phyloP scores from a whole-genome alignment of 1,139 yeast species.

The Protomyces macrosporus region DNA sequence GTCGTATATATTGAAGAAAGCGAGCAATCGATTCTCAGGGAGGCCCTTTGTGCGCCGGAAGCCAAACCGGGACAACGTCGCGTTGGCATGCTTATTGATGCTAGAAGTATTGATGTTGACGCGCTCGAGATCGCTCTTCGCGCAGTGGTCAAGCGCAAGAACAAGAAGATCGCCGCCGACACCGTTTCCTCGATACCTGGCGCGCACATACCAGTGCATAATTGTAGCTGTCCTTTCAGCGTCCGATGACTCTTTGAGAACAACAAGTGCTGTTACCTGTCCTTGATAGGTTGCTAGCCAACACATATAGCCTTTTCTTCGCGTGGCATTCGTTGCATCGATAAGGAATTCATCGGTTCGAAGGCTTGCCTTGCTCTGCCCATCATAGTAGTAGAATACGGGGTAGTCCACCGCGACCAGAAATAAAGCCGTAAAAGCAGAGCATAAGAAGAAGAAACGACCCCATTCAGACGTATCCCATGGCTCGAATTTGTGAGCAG shows the following conservation, averaged over 20 bases:
- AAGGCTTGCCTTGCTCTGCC: background rate
- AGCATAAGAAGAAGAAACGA: conserved; percentile 12
- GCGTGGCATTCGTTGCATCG: background rate
- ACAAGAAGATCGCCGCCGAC: conserved; percentile 17
- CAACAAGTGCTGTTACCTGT: conserved; percentile 1
- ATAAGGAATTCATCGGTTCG: background rate
- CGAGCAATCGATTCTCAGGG: background rate
- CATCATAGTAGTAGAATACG: conserved; percentile 7
- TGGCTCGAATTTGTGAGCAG: conserved; percentile 3
- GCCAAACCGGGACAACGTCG: background rate
- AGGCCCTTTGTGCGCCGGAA: background rate
- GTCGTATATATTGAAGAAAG: background rate
- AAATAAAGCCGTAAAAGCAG: conserved; percentile 15
- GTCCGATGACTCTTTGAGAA: background rate
- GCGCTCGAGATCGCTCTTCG: background rate
- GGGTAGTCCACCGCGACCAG: conserved; percentile 18
- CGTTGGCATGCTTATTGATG: conserved; percentile 11
- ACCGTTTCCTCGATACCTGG: conserved; percentile 13
- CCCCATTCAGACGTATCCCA: conserved; percentile 20
- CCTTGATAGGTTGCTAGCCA: conserved; percentile 12
- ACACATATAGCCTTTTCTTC: background rate
- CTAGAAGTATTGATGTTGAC: background rate
- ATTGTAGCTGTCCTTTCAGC: background rate
- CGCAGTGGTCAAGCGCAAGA: background rate
- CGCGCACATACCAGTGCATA: conserved; percentile 7